Evolutionary conservation across 768 basidiomycete genomes (phyloP).

Genomic region (Calocera cornea): DNA sequence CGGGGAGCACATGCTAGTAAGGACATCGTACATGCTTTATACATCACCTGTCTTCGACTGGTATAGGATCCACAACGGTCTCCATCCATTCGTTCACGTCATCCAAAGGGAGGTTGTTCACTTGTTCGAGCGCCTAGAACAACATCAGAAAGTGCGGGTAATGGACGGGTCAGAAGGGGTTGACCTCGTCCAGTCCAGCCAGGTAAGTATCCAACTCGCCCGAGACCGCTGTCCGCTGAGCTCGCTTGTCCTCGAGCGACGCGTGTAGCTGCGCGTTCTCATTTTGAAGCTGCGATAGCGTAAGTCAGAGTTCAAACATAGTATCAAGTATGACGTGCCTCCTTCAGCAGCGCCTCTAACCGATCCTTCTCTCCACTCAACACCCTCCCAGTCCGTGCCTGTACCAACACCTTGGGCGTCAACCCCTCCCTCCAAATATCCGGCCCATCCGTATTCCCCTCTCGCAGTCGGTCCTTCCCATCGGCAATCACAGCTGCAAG

Average conservation of each 20-base stretch:
- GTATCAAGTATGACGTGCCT: neutral
- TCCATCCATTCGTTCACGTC: neutral
- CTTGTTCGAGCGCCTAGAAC: neutral
- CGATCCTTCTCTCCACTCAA: neutral
- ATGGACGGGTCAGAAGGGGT: neutral
- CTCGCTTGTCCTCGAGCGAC: neutral
- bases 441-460: neutral
- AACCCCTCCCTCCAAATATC: neutral
- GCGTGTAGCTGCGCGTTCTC: neutral
- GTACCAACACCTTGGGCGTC: neutral
- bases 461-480: neutral
- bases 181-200: neutral
- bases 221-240: neutral
- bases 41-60: neutral
- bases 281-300: neutral
- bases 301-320: neutral
- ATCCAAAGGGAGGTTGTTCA: neutral
- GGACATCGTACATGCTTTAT: neutral
- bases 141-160: neutral
- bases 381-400: neutral
- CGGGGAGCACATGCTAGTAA: neutral
- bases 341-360: neutral
- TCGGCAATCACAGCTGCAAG: neutral
- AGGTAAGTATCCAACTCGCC: neutral
- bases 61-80: conserved; percentile 1